A percentile compares a stretch with the other conserved stretches of the same genome.
Evolutionary conservation across 2,329 filamentous ascomycete genomes (phyloP).

Genomic region (Botrytis tulipae): DNA sequence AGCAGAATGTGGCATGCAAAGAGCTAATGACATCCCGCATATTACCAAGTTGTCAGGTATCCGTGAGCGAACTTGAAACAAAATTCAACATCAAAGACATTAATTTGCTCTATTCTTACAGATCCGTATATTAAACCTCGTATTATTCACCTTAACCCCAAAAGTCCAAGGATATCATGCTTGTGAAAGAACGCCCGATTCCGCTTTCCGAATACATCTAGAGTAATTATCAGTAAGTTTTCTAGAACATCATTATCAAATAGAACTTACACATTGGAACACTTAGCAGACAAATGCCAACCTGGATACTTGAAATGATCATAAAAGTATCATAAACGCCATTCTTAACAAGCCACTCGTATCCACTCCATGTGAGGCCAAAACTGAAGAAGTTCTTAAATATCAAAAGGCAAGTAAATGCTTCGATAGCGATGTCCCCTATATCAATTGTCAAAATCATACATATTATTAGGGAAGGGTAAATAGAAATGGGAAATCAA

Average conservation of each 20-base stretch:
- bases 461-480: not conserved
- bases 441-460: not conserved
- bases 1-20: not conserved
- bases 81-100: not conserved
- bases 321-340: conserved; percentile 65
- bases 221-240: conserved; percentile 1
- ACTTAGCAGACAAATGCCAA: conserved; percentile 70
- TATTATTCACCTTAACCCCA: conserved; percentile 4
- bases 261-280: conserved; percentile 72
- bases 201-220: conserved; percentile 16
- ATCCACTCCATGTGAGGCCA: conserved; percentile 77
- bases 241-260: not conserved
- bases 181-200: conserved; percentile 17
- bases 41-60: not conserved
- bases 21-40: not conserved
- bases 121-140: not conserved
- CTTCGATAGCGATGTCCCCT: conserved; percentile 81
- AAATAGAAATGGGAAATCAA: conserved; percentile 40
- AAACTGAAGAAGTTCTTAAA: conserved; percentile 97
- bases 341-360: conserved; percentile 72
- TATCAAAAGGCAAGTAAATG: conserved; percentile 83
- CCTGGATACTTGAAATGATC: conserved; percentile 71
- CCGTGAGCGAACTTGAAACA: not conserved
- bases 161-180: not conserved
- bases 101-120: not conserved